Evolutionary conservation across 768 basidiomycete species (phyloP).

Genomic region (Gelatoporia subvermispora): DNA sequence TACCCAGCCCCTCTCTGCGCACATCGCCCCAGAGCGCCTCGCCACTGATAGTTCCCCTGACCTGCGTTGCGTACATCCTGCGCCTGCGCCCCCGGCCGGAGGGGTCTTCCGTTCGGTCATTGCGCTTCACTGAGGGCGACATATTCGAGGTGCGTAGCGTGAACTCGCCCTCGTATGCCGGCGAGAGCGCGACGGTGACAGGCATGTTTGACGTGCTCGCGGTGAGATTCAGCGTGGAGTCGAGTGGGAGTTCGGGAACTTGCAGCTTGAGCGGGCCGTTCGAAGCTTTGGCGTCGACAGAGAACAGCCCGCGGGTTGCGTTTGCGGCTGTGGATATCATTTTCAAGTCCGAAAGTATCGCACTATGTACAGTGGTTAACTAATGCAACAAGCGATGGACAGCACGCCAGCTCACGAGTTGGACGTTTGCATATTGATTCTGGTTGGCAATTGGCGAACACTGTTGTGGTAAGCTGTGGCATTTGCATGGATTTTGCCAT

Average conservation of each 20-base stretch:
- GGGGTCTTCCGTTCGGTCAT: constrained; percentile 26
- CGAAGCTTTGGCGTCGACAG: constrained; percentile 24
- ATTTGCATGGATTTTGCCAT: constrained; percentile 26
- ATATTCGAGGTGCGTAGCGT: constrained; percentile 24
- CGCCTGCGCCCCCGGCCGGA: constrained; percentile 31
- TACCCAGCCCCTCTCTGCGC: too few species aligned
- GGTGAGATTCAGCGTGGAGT: constrained; percentile 28
- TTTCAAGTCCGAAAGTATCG: constrained; percentile 25
- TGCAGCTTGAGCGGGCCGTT: constrained; percentile 26
- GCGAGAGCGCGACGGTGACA: constrained; percentile 25
- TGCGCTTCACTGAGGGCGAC: constrained; percentile 14
- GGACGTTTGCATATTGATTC: not conserved
- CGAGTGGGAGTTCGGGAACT: constrained; percentile 29
- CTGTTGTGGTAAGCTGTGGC: not conserved
- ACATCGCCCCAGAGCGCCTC: too few species aligned
- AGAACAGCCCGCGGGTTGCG: constrained; percentile 27
- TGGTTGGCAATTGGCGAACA: constrained; percentile 13
- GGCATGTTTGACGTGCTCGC: constrained; percentile 26
- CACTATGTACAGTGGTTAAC: constrained; percentile 19
- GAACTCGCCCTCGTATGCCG: constrained; percentile 40
- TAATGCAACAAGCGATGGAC: not conserved
- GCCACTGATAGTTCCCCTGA: too few species aligned
- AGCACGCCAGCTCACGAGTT: not conserved
- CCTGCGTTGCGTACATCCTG: too few species aligned
- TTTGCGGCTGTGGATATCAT: constrained; percentile 26